Base-by-base conservation (phyloP, 116 monocot species). In the Trichopus zeylanicus region DNA sequence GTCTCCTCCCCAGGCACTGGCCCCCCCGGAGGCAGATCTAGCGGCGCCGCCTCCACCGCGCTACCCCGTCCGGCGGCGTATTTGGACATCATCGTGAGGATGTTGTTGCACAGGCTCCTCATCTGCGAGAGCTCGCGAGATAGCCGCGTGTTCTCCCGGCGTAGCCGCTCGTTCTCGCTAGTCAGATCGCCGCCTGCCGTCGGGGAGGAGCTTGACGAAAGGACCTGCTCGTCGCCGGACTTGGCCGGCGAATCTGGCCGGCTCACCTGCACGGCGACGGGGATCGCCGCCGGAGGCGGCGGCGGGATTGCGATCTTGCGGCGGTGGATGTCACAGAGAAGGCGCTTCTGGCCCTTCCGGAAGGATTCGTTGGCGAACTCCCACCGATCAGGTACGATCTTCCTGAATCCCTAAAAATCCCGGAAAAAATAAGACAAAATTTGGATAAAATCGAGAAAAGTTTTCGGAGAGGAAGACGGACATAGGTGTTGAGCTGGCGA, bases 401-500 rank as follows among this genome's bases (percentile, higher is more conserved):
- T 80, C 26, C 70, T 48, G 25, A 74, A 80, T 30, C 80, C 80
- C 80, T 80, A 7, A 28, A 27, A 32, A 57, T 1, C 10, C 53
- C 7, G 27, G 22, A 46, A 62, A 65, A 18, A 46, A 57, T 21
- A 0, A 34, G 20, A 6, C 42, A 37, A 46, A 56, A 3, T 42
- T 13, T 5, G 8, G 19, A 42, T 28, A 29, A 20, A 16, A 31
- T 30, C 6, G 1, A 21, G 4, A 29, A 22, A 46, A 63, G 31
- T 4, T 8, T 18, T 15, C 15, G 30, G 10, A 47, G 1, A 39
- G 31, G 19, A 9, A 46, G 20, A 56, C 60, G 4, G 3, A 89
- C 84, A 55, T 92, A 92, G 59, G 92, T 92, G 66, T 92, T 92
- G 62, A 92, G 81, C 68, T 92, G 92, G 54, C 92, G 80, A 38